Evolutionary conservation across 179 eudicot species (phyloP).

Genomic region (Camellia oleifera): DNA sequence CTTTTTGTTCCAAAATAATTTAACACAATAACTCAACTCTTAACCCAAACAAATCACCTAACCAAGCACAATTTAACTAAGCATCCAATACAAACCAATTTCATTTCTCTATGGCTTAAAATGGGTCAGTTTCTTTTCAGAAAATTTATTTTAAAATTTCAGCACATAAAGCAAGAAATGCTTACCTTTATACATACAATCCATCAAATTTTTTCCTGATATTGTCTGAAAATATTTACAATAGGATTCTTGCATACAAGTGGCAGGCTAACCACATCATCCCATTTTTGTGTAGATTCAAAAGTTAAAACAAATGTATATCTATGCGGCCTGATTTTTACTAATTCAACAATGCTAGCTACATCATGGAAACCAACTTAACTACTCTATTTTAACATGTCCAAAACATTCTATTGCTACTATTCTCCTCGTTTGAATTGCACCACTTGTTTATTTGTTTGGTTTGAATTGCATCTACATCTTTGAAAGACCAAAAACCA

Average conservation of each 20-base stretch:
- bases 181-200: neutral
- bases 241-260: neutral
- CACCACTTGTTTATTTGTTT: neutral
- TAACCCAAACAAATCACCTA: neutral
- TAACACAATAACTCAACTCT: neutral
- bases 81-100: no score
- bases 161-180: neutral
- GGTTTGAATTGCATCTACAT: neutral
- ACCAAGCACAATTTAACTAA: neutral
- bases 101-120: neutral
- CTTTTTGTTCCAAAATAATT: no score
- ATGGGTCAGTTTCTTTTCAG: neutral
- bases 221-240: no score
- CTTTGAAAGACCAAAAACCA: neutral
- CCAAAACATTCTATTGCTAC: neutral
- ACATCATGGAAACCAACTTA: neutral
- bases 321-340: neutral
- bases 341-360: neutral
- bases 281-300: neutral
- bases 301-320: neutral
- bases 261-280: neutral
- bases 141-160: neutral
- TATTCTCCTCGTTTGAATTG: neutral
- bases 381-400: neutral
- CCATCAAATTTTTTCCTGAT: neutral